Evolutionary conservation across 2,329 filamentous ascomycete genomes (phyloP), one percentile per base, ranked within the genome.

Genomic region (Pleoardoris graminearum): DNA sequence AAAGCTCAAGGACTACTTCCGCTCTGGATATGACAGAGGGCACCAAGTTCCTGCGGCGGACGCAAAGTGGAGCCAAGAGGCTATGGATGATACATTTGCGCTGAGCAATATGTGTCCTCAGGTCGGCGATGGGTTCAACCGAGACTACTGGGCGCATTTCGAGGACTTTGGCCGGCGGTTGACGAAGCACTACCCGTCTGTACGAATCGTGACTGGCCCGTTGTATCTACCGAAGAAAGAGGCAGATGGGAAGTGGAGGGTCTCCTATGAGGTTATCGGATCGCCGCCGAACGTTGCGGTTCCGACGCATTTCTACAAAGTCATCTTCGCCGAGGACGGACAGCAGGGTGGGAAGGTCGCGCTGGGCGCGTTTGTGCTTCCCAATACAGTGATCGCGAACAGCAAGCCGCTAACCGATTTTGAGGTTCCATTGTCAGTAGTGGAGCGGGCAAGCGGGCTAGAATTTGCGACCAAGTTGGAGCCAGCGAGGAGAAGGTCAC

Each of bases 61-160:
- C 76, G 90, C 89, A 51, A 96, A 95, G 78, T 99, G 94, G 92
- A 90, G 86, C 58, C 94, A 99, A 76, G 75, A 83, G 30, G 92
- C 94, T 59, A 96, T 99, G 91, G 86, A 99, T 76, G 90, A 90
- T 52, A 99, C 94, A 2, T 99, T 99, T 70, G 87, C 85, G 68
- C 82, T 99, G 50, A 88, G 83, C 70, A 99, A 99, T 78, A 99
- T 99, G 92, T 96, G 92, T 70, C 94, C 94, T 27, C 94, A 99
- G 77, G 94, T 99, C 25, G 94, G 94, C 61, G 91, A 97, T 71
- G 94, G 94, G 53, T 99, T 99, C 82, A 99, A 99, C 78, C 84
- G 94, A 46, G 94, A 99, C 78, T 99, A 99, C 83, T 99, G 94
- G 94, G 89, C 94, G 32, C 94, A 99, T 74, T 92, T 99, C 62